Percentiles rank a stretch among this genome's conserved stretches.
These are phyloP conservation scores for Fusarium cyanostomum DNA, from an alignment of 2,329 filamentous ascomycete species.

Conservation along the genomic window DNA sequence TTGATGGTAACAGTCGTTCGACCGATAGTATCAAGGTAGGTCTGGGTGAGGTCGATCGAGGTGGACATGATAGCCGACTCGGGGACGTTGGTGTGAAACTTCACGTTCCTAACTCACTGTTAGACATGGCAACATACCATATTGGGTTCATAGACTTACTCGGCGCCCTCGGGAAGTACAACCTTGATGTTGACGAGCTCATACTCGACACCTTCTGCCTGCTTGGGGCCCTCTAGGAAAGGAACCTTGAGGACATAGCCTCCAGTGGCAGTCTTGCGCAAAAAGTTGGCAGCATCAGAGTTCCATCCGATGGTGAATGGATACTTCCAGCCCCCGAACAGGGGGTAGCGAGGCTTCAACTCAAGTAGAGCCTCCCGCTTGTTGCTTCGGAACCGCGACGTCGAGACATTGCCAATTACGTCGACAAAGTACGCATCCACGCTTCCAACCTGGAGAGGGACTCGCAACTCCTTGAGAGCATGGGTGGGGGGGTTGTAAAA, in stretches of 20 bases:
- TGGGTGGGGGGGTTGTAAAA: slow-evolving; percentile 81
- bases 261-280: slow-evolving; percentile 73
- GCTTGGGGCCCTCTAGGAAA: slow-evolving; percentile 91
- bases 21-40: slow-evolving; percentile 93
- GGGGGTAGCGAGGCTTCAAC: slow-evolving; percentile 91
- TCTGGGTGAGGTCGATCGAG: slow-evolving; percentile 74
- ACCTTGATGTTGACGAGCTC: slow-evolving; percentile 82
- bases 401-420: slow-evolving; percentile 96
- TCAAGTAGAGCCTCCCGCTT: slow-evolving; percentile 84
- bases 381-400: slow-evolving; percentile 83
- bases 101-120: slow-evolving; percentile 74
- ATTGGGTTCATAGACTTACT: slow-evolving; percentile 61
- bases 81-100: slow-evolving; percentile 79
- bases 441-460: slow-evolving; percentile 82
- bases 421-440: slow-evolving; percentile 94
- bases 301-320: slow-evolving; percentile 98
- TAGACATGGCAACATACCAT: slow-evolving; percentile 26
- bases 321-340: slow-evolving; percentile 98
- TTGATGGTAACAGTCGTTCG: slow-evolving; percentile 84
- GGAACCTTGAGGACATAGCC: slow-evolving; percentile 90
- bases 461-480: slow-evolving; percentile 82
- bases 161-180: slow-evolving; percentile 89
- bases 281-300: slow-evolving; percentile 78
- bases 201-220: slow-evolving; percentile 86
- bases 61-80: slow-evolving; percentile 67